Base-by-base conservation (phyloP, 176 grass and related monocot species). In the Aegilops longissima region DNA sequence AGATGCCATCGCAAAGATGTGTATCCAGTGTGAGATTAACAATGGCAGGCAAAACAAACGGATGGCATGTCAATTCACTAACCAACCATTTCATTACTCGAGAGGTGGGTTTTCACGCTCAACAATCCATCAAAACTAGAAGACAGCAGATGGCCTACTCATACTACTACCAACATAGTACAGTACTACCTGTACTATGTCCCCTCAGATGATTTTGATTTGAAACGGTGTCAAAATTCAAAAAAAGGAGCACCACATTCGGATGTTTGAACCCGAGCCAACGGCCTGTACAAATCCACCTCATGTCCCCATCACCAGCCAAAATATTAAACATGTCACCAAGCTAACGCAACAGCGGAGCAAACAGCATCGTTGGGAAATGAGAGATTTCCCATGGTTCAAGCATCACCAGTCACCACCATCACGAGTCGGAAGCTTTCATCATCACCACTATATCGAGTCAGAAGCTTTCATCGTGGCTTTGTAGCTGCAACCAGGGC, bases 401-500 rank as follows among this genome's bases (percentile, higher is more conserved):
- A 82, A 85, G 66, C 20, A 18, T 66, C 77, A 73, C 21, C 30
- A 42, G 12, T 47, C 71, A 49, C 73, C 54, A 21, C 54, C 18
- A 59, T 59, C 54, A 58, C 17, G 54, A 59, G 18, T 9, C 18
- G 18, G 18, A 59, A 59, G 54, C 54, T 59, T 59, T 21, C 54
- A 7, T 59, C 49, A 3, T 16, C 71, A 75, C 73, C 54, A 7
- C 54, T 59, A 58, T 20, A 2, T 20, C 2, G 54, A 59, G 54
- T 59, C 54, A 59, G 54, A 21, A 59, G 18, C 17, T 59, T 59
- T 59, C 7, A 2, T 59, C 49, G 61, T 76, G 8, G 91, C 88
- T 73, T 85, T 95, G 75, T 74, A 89, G 70, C 83, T 92, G 82
- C 95, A 97, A 54, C 52, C 38, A 23, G 90, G 95, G 66, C 92